A percentile compares a stretch with the other conserved stretches of the same genome.
These are phyloP conservation scores for Trichoderma atroviride DNA, from an alignment of 2,329 filamentous ascomycete genomes.

Conservation along the genomic window DNA sequence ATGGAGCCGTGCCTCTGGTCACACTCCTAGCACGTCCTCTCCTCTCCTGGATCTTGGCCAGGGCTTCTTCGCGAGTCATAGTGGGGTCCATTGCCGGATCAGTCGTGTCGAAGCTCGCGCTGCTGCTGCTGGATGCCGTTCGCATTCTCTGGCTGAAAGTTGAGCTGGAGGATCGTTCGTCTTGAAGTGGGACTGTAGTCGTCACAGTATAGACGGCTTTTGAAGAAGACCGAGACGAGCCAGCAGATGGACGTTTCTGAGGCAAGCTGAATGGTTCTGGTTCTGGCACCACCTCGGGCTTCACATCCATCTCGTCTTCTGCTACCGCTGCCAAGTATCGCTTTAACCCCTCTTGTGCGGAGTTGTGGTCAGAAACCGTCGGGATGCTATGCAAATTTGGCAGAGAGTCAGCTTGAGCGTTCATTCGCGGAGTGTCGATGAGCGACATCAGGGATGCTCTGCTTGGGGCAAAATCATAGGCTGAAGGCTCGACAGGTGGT, in stretches of 20 bases:
- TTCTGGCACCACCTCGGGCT: conserved; percentile 22
- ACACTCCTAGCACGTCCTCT: conserved; percentile 71
- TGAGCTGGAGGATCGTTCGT: conserved; percentile 46
- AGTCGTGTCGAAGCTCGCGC: conserved; percentile 53
- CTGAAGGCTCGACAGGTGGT: conserved; percentile 63
- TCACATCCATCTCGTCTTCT: conserved; percentile 6
- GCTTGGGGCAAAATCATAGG: conserved; percentile 57
- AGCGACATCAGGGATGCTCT: conserved; percentile 64
- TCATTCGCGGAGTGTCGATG: conserved; percentile 57
- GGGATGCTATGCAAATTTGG: conserved; percentile 48
- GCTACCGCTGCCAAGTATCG: conserved; percentile 6
- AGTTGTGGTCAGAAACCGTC: conserved; percentile 37
- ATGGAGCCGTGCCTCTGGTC: conserved; percentile 62
- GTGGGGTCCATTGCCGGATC: conserved; percentile 65
- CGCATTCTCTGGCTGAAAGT: conserved; percentile 50
- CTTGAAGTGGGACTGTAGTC: conserved; percentile 56
- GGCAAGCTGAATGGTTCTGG: not conserved
- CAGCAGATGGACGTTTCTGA: conserved; percentile 29
- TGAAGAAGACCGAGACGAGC: conserved; percentile 48
- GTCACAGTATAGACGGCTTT: conserved; percentile 52
- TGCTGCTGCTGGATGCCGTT: conserved; percentile 47
- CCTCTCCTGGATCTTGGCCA: conserved; percentile 74
- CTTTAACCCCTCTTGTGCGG: conserved; percentile 17
- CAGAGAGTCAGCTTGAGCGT: conserved; percentile 40
- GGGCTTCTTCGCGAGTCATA: conserved; percentile 72